Evolutionary conservation across 2,329 filamentous ascomycete genomes (phyloP), one percentile per base, ranked within the genome.

Genomic region (Penicillium concentricum): DNA sequence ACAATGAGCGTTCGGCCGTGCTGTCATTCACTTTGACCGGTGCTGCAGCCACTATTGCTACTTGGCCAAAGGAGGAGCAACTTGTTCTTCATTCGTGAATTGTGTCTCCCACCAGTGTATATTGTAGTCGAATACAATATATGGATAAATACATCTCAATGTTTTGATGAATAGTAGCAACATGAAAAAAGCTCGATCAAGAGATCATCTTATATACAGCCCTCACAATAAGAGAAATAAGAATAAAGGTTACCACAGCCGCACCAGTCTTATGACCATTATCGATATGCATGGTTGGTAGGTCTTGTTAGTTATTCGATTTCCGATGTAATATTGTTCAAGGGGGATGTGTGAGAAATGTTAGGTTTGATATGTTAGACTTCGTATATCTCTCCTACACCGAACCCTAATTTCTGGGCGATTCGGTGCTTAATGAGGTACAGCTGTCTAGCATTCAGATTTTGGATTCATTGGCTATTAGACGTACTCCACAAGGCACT

Each of bases 1-100:
- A 79, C 53, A 72, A 71, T 57, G 74, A 78, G 58, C 65, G 72
- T 13, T 71, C 66, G 3, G 70, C 70, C 10, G 69, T 73, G 7
- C 45, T 68, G 13, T 54, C 60, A 7, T 71, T 77, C 20, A 69
- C 64, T 0, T 62, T 77, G 65, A 70, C 67, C 4, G 75, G 75
- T 0, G 60, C 67, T 13, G 66, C 64, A 24, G 66, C 61, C 1
- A 66, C 69, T 7, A 56, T 77, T 49, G 59, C 68, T 16, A 68
- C 72, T 54, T 76, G 74, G 73, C 74, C 74, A 2, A 47, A 60
- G 58, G 67, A 66, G 35, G 15, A 66, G 34, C 65, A 66, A 45
- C 62, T 61, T 34, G 62, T 67, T 50, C 51, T 56, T 18, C 51
- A 58, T 48, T 62, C 63, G 0, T 62, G 43, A 37, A 52, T 37